Conservation (phyloP, 2,329 filamentous ascomycete species). For the Orbilia quercus region DNA sequence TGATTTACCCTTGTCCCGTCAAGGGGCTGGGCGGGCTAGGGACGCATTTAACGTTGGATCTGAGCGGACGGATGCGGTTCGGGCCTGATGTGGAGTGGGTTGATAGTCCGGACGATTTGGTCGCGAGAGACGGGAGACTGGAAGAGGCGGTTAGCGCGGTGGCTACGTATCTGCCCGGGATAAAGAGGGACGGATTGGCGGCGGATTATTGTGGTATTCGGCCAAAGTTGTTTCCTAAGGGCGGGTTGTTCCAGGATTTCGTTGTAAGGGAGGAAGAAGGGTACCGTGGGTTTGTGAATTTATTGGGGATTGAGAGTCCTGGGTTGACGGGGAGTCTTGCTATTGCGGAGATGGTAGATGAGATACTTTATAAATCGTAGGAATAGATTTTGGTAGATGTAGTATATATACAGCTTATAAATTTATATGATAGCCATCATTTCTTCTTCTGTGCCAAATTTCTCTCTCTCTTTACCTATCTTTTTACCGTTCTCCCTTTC, state of each 20-base stretch:
- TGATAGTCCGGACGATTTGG: constrained; percentile 75
- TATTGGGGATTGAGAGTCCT: constrained; percentile 73
- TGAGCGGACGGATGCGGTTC: constrained; percentile 85
- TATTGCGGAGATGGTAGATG: constrained; percentile 57
- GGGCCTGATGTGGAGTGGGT: constrained; percentile 98
- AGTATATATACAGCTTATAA: constrained; percentile 15
- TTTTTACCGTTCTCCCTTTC: constrained; percentile 75
- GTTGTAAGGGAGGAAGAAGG: constrained; percentile 78
- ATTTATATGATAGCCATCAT: constrained; percentile 59
- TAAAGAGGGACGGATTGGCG: constrained; percentile 74
- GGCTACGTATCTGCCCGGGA: constrained; percentile 77
- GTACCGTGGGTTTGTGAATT: constrained; percentile 83
- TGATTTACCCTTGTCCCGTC: constrained; percentile 88
- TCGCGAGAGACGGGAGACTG: constrained; percentile 73
- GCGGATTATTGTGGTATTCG: constrained; percentile 92
- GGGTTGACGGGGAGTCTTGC: constrained; percentile 57
- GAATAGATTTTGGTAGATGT: constrained; percentile 11
- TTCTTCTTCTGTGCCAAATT: constrained; percentile 64
- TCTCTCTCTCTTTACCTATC: constrained; percentile 81
- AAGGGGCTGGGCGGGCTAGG: constrained; percentile 86
- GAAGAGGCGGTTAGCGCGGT: constrained; percentile 79
- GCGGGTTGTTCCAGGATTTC: constrained; percentile 81
- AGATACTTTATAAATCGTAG: constrained; percentile 56
- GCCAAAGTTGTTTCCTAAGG: constrained; percentile 77
- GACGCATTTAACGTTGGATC: constrained; percentile 91